These are phyloP conservation scores for Albifimbria verrucaria DNA, from an alignment of 2,329 filamentous ascomycete genomes.

Conservation along the genomic window DNA sequence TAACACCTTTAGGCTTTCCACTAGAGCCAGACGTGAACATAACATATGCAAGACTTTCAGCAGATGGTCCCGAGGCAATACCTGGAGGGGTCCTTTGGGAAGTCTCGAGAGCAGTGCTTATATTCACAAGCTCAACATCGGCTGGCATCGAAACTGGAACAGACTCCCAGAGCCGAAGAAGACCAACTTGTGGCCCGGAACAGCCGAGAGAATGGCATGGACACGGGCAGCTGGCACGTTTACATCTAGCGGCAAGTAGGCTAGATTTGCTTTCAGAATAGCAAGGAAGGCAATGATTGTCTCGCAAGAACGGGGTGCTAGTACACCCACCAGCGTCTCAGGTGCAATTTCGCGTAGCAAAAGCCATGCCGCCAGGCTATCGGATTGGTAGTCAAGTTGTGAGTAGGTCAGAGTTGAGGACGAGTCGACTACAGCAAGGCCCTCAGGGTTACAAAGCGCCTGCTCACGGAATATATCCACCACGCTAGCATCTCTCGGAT, in stretches of 20 bases:
- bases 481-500: slow-evolving; percentile 9
- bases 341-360: not conserved
- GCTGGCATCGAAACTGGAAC: not conserved
- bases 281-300: slow-evolving; percentile 17
- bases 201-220: slow-evolving; percentile 11
- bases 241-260: slow-evolving; percentile 20
- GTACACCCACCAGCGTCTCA: slow-evolving; percentile 15
- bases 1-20: slow-evolving; percentile 11
- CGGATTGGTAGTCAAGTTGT: slow-evolving; percentile 7
- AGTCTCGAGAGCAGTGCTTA: slow-evolving; percentile 3
- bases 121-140: slow-evolving; percentile 8
- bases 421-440: slow-evolving; percentile 6
- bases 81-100: not conserved
- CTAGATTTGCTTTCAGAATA: slow-evolving; percentile 20
- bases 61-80: not conserved
- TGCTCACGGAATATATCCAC: slow-evolving; percentile 7
- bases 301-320: slow-evolving; percentile 13
- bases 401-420: slow-evolving; percentile 6
- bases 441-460: not conserved
- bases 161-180: slow-evolving; percentile 6
- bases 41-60: slow-evolving; percentile 3
- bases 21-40: slow-evolving; percentile 6
- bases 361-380: slow-evolving; percentile 6
- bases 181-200: slow-evolving; percentile 9
- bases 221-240: slow-evolving; percentile 13